Evolutionary conservation across 768 basidiomycete species (phyloP), one percentile per base, ranked within the genome.

Genomic region (Tricholoma hemisulphureum): DNA sequence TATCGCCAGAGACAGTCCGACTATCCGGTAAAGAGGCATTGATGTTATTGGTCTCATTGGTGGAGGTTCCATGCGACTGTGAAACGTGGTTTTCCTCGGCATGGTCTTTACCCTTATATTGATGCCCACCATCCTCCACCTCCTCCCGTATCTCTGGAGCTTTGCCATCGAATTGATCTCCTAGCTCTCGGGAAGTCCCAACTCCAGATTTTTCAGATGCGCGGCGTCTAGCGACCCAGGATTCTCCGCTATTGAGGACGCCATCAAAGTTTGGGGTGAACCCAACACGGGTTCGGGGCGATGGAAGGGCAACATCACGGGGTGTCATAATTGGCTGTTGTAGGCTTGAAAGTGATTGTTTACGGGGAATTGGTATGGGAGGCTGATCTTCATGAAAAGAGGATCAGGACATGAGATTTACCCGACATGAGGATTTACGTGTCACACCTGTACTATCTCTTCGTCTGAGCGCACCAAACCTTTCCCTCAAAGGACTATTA

Each of bases 191-290:
- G 65, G 58, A 64, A 50, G 67, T 58, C 56, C 70, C 71, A 63
- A 70, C 69, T 59, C 71, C 67, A 46, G 72, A 55, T 63, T 83
- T 89, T 59, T 84, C 83, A n/a, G 87, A 84, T 59, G 81, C 72
- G 34, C 87, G 83, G 63, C 85, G 80, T 62, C 85, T 78, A 11
- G 85, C 75, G 16, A 79, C 72, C 90, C 90, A 89, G 28, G 87
- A 82, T 53, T 91, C 89, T 48, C 84, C 85, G 51, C 75, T 77
- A 50, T 75, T 77, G 50, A 91, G 74, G 9, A 91, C 82, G n/a
- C 89, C 89, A 63, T 92, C 90, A 61, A 91, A 89, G 56, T 81
- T 81, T 55, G 83, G 75, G 20, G 80, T 75, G 63, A 80, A 80
- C 9, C 83, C 80, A 56, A 83, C 75, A 53, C 89, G 83, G 59